Percentiles rank a stretch among this genome's conserved stretches.
phyloP scores from a whole-genome alignment of 805 yeast species.

The Yarrowia porcina region DNA sequence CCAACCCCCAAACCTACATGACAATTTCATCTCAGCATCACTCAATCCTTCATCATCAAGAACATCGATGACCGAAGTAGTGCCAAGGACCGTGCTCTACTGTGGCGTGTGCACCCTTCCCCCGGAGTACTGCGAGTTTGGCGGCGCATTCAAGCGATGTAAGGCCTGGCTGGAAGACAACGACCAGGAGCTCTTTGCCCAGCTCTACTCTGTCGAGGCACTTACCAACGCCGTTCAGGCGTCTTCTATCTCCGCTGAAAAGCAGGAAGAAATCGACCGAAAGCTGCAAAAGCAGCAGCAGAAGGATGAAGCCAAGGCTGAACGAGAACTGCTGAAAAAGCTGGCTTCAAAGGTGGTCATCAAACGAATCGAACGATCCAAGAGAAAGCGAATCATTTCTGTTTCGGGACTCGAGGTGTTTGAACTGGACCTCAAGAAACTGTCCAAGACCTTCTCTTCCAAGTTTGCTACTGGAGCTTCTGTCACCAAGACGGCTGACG shows the following conservation, averaged over 20 bases:
- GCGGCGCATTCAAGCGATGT: constrained; percentile 74
- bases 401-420: constrained; percentile 85
- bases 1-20: background rate
- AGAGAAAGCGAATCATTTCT: constrained; percentile 81
- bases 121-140: constrained; percentile 92
- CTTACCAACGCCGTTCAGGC: constrained; percentile 43
- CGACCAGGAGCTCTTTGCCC: constrained; percentile 54
- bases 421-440: constrained; percentile 82
- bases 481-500: constrained; percentile 83
- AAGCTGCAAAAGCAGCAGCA: constrained; percentile 82
- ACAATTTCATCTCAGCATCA: background rate
- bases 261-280: constrained; percentile 76
- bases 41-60: background rate
- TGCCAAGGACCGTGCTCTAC: constrained; percentile 49
- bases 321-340: constrained; percentile 75
- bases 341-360: constrained; percentile 76
- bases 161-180: constrained; percentile 71
- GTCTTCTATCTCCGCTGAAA: constrained; percentile 59
- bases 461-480: constrained; percentile 96
- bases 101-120: constrained; percentile 82
- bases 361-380: constrained; percentile 85
- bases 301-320: constrained; percentile 64
- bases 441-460: constrained; percentile 87
- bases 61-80: constrained; percentile 11
- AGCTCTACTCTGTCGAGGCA: constrained; percentile 56